These are phyloP conservation scores for Heliamphora pulchella DNA, from an alignment of 179 eudicot genomes.

Conservation along the genomic window DNA sequence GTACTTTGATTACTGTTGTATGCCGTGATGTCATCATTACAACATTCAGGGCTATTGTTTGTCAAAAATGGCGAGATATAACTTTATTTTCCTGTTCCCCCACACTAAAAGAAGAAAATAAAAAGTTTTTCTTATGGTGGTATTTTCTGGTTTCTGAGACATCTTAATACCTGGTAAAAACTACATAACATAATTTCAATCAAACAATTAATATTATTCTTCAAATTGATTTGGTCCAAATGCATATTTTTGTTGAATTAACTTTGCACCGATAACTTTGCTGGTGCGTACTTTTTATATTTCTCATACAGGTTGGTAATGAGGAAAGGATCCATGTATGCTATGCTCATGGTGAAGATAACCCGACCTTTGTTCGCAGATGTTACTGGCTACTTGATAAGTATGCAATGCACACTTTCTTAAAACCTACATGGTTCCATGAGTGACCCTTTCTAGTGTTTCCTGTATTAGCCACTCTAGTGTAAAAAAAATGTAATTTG, in stretches of 20 bases:
- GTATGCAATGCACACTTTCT: constrained; percentile 35
- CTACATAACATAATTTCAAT: not conserved
- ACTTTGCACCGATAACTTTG: not conserved
- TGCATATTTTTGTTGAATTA: not conserved
- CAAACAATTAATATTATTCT: not conserved
- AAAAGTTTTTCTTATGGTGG: not conserved
- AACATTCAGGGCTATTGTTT: not conserved
- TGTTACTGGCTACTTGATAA: constrained; percentile 99
- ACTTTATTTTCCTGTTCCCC: not conserved
- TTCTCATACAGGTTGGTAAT: constrained; percentile 60
- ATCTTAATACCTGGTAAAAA: not conserved
- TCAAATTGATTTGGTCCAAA: not conserved
- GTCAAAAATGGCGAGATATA: not conserved
- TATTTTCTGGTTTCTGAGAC: constrained; percentile 1
- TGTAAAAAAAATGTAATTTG: not conserved
- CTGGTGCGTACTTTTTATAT: not conserved
- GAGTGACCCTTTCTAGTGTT: not conserved
- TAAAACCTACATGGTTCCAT: not conserved
- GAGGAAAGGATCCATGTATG: constrained; percentile 92
- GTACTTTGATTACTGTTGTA: no score
- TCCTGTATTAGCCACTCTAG: not conserved
- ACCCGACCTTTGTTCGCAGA: constrained; percentile 80
- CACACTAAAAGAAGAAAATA: not conserved
- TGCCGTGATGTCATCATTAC: no score
- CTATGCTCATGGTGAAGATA: constrained; percentile 88